Conservation (phyloP, 2,329 filamentous ascomycete genomes). For the Stagonosporopsis vannaccii region DNA sequence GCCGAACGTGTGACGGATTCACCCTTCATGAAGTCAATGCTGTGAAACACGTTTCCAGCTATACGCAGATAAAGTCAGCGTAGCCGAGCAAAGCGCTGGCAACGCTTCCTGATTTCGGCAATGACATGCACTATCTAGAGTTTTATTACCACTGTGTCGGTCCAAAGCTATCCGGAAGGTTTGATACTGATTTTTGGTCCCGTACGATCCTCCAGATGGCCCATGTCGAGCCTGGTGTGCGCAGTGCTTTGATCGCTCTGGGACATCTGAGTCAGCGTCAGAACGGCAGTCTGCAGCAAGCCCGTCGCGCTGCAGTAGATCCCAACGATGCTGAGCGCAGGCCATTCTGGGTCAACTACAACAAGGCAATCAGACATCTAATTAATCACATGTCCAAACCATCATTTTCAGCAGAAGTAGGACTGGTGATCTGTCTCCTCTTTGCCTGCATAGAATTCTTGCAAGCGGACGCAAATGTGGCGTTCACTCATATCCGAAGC, state of each 20-base stretch:
- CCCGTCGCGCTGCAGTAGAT: neutral
- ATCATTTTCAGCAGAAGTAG: slow-evolving; percentile 37
- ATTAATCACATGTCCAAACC: slow-evolving; percentile 37
- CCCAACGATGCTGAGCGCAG: slow-evolving; percentile 4
- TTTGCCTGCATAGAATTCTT: slow-evolving; percentile 54
- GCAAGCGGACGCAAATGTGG: slow-evolving; percentile 48
- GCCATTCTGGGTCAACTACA: slow-evolving; percentile 50
- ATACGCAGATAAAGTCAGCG: neutral
- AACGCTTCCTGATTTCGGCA: slow-evolving; percentile 10
- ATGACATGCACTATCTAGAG: slow-evolving; percentile 26
- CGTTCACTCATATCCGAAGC: slow-evolving; percentile 51
- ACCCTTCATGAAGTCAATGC: neutral
- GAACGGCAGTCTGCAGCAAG: slow-evolving; percentile 9
- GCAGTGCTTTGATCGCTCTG: slow-evolving; percentile 53
- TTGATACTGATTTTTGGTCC: slow-evolving; percentile 50
- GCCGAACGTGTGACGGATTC: slow-evolving; percentile 37
- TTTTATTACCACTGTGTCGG: slow-evolving; percentile 54
- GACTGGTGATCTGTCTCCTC: slow-evolving; percentile 51
- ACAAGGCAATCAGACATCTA: slow-evolving; percentile 46
- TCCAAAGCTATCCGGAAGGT: slow-evolving; percentile 44
- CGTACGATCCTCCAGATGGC: slow-evolving; percentile 51
- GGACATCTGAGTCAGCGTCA: slow-evolving; percentile 39
- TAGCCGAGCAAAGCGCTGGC: slow-evolving; percentile 7
- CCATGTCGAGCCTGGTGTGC: slow-evolving; percentile 48
- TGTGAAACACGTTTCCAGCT: neutral